These are phyloP conservation scores for Arthroderma sp. DNA, from an alignment of 2,329 filamentous ascomycete species.

Conservation along the genomic window DNA sequence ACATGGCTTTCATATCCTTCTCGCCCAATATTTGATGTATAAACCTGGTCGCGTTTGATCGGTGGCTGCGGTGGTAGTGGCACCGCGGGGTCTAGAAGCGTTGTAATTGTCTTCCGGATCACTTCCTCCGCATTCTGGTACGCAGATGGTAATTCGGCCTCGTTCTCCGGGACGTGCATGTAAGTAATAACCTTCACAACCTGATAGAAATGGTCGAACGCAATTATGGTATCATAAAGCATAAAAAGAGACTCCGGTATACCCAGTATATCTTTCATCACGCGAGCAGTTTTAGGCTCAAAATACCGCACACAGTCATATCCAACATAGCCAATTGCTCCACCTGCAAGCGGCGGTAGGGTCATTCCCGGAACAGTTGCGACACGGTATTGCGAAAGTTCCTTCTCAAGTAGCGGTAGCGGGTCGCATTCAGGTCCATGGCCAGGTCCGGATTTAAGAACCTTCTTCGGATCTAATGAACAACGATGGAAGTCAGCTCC, in stretches of 20 bases:
- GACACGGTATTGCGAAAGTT: conserved; percentile 66
- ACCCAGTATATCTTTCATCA: conserved; percentile 73
- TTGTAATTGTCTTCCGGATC: conserved; percentile 54
- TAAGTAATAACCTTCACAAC: conserved; percentile 91
- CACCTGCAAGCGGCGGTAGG: conserved; percentile 76
- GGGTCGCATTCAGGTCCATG: conserved; percentile 78
- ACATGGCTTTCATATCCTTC: conserved; percentile 88
- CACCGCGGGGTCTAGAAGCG: conserved; percentile 60
- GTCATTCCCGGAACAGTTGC: conserved; percentile 69
- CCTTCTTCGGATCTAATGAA: conserved; percentile 49
- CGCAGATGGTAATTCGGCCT: conserved; percentile 47
- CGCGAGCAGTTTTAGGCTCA: conserved; percentile 84
- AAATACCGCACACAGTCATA: conserved; percentile 98
- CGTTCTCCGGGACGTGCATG: conserved; percentile 51
- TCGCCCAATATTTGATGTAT: conserved; percentile 82
- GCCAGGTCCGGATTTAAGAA: conserved; percentile 75
- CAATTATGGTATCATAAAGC: conserved; percentile 88
- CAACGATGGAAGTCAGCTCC: neutral
- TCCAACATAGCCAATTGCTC: conserved; percentile 89
- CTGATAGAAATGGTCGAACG: conserved; percentile 89
- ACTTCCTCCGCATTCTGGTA: conserved; percentile 55
- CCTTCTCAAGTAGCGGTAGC: conserved; percentile 64
- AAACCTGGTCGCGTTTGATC: conserved; percentile 60
- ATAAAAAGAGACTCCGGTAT: conserved; percentile 95
- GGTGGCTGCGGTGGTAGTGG: conserved; percentile 64